Evolutionary conservation across 1,284 basidiomycete genomes (phyloP).

Genomic region (Fomitiporia mediterranea): DNA sequence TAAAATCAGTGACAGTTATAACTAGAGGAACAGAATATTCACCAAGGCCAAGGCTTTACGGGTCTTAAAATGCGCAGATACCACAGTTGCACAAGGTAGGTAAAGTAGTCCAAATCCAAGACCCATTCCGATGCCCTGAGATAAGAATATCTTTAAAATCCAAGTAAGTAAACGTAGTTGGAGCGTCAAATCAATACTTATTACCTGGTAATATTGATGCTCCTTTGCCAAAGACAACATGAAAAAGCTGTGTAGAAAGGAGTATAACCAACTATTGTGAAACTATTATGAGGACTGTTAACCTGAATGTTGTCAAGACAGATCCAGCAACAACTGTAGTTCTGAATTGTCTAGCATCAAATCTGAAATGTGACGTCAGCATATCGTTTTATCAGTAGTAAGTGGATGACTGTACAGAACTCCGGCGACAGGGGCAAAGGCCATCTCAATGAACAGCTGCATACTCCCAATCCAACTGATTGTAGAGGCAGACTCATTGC

Average conservation of each 20-base stretch:
- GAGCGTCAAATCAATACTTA: slow-evolving; percentile 22
- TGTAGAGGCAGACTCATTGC: neutral
- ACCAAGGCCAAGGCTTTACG: slow-evolving; percentile 7
- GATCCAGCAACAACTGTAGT: too few relatives aligned
- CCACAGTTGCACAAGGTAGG: slow-evolving; percentile 21
- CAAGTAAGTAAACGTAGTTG: too few relatives aligned
- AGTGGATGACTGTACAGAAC: too few relatives aligned
- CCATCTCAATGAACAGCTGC: too few relatives aligned
- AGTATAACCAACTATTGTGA: too few relatives aligned
- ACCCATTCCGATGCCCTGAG: slow-evolving; percentile 24
- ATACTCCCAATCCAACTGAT: slow-evolving; percentile 1
- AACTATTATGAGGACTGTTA: too few relatives aligned
- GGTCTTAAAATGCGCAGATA: slow-evolving; percentile 22
- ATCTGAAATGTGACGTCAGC: too few relatives aligned
- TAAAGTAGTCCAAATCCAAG: slow-evolving; percentile 22
- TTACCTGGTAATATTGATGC: slow-evolving; percentile 40
- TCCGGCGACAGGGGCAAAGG: too few relatives aligned
- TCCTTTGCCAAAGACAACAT: slow-evolving; percentile 40
- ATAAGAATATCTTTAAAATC: too few relatives aligned
- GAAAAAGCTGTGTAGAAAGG: slow-evolving; percentile 38
- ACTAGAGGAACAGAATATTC: slow-evolving; percentile 18
- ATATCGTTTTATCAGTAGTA: too few relatives aligned
- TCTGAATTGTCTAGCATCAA: too few relatives aligned
- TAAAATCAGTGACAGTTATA: neutral
- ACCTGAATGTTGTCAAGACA: too few relatives aligned